A percentile compares a stretch with the other conserved stretches of the same genome.
These are phyloP conservation scores for Tremellales sp. DNA, from an alignment of 1,284 basidiomycete species.

Conservation along the genomic window DNA sequence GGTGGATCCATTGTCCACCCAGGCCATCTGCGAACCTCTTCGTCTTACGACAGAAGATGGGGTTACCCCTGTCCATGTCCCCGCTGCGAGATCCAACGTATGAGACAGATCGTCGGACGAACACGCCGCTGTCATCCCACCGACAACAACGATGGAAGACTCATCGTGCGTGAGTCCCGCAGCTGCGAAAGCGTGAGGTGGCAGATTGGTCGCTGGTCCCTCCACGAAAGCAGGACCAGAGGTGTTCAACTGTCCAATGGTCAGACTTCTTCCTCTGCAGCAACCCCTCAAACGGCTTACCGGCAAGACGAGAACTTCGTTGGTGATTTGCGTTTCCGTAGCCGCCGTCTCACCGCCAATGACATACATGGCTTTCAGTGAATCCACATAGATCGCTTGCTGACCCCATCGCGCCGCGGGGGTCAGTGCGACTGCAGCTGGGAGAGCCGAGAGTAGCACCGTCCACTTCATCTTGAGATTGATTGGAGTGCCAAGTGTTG, in stretches of 20 bases:
- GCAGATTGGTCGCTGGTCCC: constrained; percentile 35
- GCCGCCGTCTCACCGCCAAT: constrained; percentile 43
- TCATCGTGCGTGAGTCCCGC: constrained; percentile 27
- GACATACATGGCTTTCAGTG: constrained; percentile 42
- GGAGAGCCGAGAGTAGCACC: constrained; percentile 16
- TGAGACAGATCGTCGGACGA: constrained; percentile 34
- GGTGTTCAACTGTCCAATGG: constrained; percentile 32
- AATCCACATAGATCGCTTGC: constrained; percentile 42
- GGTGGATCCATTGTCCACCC: constrained; percentile 22
- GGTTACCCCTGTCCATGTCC: constrained; percentile 30
- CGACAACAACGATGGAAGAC: constrained; percentile 34
- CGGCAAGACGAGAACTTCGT: constrained; percentile 44
- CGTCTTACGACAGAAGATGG: constrained; percentile 32
- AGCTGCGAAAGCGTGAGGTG: constrained; percentile 45
- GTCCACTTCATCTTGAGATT: constrained; percentile 6
- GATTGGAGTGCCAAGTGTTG: no score
- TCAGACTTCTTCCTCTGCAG: not conserved
- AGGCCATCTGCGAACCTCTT: constrained; percentile 34
- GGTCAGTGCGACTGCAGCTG: constrained; percentile 19
- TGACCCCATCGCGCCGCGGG: constrained; percentile 47
- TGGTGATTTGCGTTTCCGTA: constrained; percentile 38
- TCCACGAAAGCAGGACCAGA: constrained; percentile 33
- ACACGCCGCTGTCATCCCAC: constrained; percentile 45
- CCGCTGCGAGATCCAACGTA: constrained; percentile 31
- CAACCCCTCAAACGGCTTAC: constrained; percentile 20